Conservation (phyloP, 208 protist genomes). For the Leishmania tropica region DNA sequence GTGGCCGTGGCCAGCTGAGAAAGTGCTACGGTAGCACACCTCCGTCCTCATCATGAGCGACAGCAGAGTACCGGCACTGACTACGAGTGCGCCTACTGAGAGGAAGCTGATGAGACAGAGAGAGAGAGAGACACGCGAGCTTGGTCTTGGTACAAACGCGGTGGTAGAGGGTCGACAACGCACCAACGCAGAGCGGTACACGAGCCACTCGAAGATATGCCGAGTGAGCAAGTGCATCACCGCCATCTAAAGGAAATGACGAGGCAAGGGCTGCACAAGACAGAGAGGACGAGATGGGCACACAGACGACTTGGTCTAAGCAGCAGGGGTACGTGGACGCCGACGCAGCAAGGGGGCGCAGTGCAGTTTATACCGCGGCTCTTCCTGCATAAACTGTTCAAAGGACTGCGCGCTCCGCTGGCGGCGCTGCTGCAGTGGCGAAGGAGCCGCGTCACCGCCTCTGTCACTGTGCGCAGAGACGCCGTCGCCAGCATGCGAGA, state of each 20-base stretch:
- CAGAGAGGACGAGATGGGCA: background rate
- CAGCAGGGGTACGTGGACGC: background rate
- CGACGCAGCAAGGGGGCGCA: conserved; percentile 23
- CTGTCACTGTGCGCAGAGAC: background rate
- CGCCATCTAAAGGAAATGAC: background rate
- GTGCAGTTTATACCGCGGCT: conserved; percentile 58
- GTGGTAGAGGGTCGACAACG: background rate
- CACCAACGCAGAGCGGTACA: background rate
- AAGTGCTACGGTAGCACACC: background rate
- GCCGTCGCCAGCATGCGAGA: background rate
- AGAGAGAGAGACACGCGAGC: background rate
- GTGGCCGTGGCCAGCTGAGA: background rate
- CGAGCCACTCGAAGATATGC: background rate
- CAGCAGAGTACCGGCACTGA: background rate
- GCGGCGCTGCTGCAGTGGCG: background rate
- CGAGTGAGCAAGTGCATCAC: background rate
- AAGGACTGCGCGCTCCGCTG: conserved; percentile 34
- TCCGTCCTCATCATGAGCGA: background rate
- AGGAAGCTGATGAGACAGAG: background rate
- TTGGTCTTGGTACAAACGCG: background rate
- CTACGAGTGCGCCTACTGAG: background rate
- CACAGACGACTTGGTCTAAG: background rate
- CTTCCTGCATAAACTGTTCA: conserved; percentile 80
- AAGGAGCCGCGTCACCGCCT: background rate
- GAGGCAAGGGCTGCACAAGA: background rate